A percentile compares a stretch with the other conserved stretches of the same genome.
Evolutionary conservation across 2,329 filamentous ascomycete species (phyloP).

Genomic region (Colletotrichum liriopes): DNA sequence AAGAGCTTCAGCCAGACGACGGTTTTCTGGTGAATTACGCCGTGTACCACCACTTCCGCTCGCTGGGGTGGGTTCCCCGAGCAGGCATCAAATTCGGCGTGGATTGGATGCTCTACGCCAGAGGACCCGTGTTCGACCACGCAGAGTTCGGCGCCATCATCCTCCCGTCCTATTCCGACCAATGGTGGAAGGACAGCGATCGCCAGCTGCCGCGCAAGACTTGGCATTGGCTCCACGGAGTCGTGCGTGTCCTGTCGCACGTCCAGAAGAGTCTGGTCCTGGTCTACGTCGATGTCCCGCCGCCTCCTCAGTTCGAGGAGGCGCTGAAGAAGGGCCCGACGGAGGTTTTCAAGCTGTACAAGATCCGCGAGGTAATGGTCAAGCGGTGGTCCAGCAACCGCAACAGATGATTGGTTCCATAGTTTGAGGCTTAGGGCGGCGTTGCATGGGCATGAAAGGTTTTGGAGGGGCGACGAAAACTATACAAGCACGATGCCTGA

Average conservation of each 20-base stretch:
- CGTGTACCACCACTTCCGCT: slow-evolving; percentile 96
- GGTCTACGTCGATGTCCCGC: slow-evolving; percentile 91
- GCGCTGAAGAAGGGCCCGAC: slow-evolving; percentile 68
- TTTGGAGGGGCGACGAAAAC: neutral
- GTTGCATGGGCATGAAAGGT: slow-evolving; percentile 14
- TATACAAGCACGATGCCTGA: slow-evolving; percentile 8
- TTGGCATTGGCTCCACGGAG: slow-evolving; percentile 90
- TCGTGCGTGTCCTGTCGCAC: slow-evolving; percentile 90
- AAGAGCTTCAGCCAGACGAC: slow-evolving; percentile 79
- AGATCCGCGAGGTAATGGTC: slow-evolving; percentile 84
- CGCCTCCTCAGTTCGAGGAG: slow-evolving; percentile 67
- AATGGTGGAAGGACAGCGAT: slow-evolving; percentile 77
- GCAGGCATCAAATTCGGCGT: slow-evolving; percentile 95
- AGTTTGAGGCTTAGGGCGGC: neutral
- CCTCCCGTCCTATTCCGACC: slow-evolving; percentile 84
- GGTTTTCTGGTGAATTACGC: slow-evolving; percentile 89
- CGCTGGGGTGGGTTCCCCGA: slow-evolving; percentile 93
- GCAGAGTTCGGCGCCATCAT: slow-evolving; percentile 93
- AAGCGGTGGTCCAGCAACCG: slow-evolving; percentile 89
- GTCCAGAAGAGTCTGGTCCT: slow-evolving; percentile 92
- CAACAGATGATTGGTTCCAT: slow-evolving; percentile 61
- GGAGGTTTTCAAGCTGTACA: slow-evolving; percentile 77
- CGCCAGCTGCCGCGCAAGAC: slow-evolving; percentile 65
- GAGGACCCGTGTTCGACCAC: slow-evolving; percentile 94
- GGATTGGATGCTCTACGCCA: slow-evolving; percentile 94